Evolutionary conservation across 129 eudicot genomes (phyloP), one percentile per base, ranked within the genome.

Genomic region (Chrysanthemum seticuspe): DNA sequence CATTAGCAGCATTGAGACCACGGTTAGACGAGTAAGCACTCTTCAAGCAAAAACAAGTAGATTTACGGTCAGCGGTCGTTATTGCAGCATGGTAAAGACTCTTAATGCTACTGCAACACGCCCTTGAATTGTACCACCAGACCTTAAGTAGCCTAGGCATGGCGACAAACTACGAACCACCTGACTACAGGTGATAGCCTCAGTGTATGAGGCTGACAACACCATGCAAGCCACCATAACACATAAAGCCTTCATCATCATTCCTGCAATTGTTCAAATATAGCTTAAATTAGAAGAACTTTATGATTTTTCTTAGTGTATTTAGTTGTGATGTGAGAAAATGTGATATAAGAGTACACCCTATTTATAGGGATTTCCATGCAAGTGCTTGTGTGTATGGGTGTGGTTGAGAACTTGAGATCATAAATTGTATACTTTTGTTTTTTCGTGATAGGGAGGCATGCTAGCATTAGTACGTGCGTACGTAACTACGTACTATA

Each of bases 21-120:
- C 16, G 6, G 73, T 76, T 2, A 2, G 19, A 0, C 1, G 62
- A 31, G 36, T 76, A 69, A 18, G 78, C 59, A 1, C 1, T 0
- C 56, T 86, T 83, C 13, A 86, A 36, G 78, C 91, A 86, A 2
- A 0, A 5, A 58, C 91, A 86, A 3, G 85, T 82, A 21, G 36
- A 0, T 31, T 31, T 31, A 1, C 36, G 36, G 36, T 86, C 88
- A 0, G 75, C 59, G 6, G 86, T 34, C 13, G 84, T 54, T 36
- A 2, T 45, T 13, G 85, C 84, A 13, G 50, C 21, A 29, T 12
- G 1, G 23, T 76, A 74, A 3, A 86, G 73, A n/a, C 47, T 3
- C 50, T 4, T 77, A 6, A 86, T 1, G 1, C 25, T 1, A 23
- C 1, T 23, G 25, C 25, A 86, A 65, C 91, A 86, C 0, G 29